Percentiles rank a stretch among this genome's conserved stretches.
Evolutionary conservation across 1,284 basidiomycete genomes (phyloP).

Genomic region (Apiotrichum veenhuisii): DNA sequence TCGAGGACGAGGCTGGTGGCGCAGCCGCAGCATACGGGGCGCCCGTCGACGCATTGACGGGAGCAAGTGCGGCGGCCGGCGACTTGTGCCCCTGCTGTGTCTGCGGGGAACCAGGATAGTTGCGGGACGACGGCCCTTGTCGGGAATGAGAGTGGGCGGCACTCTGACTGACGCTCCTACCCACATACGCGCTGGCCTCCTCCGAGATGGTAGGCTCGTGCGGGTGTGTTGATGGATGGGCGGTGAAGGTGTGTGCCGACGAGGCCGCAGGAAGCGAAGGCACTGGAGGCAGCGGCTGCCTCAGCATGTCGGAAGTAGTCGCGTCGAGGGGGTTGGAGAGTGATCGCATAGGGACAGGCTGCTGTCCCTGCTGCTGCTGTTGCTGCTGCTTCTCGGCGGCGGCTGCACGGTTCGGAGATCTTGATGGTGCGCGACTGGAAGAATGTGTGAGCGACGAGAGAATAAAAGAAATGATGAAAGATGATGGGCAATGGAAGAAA

Average conservation of each 20-base stretch:
- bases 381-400: slow-evolving; percentile 6
- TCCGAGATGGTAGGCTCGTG: slow-evolving; percentile 41
- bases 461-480: not conserved
- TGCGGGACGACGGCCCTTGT: not conserved
- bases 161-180: slow-evolving; percentile 11
- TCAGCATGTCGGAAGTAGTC: not conserved
- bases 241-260: slow-evolving; percentile 14
- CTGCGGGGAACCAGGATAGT: not conserved
- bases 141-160: slow-evolving; percentile 1
- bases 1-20: not conserved
- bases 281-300: slow-evolving; percentile 6
- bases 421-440: slow-evolving; percentile 35
- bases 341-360: slow-evolving; percentile 1
- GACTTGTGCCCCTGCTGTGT: not conserved
- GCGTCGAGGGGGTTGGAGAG: slow-evolving; percentile 18
- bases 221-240: slow-evolving; percentile 24
- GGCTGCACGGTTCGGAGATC: slow-evolving; percentile 38
- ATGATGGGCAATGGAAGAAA: not conserved
- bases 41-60: not conserved
- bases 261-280: slow-evolving; percentile 10
- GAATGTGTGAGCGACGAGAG: slow-evolving; percentile 1
- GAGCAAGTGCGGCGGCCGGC: not conserved
- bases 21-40: not conserved
- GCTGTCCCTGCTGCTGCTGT: slow-evolving; percentile 17
- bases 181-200: slow-evolving; percentile 25